These are phyloP conservation scores for Boletus huronensis DNA, from an alignment of 768 basidiomycete genomes.

Conservation along the genomic window DNA sequence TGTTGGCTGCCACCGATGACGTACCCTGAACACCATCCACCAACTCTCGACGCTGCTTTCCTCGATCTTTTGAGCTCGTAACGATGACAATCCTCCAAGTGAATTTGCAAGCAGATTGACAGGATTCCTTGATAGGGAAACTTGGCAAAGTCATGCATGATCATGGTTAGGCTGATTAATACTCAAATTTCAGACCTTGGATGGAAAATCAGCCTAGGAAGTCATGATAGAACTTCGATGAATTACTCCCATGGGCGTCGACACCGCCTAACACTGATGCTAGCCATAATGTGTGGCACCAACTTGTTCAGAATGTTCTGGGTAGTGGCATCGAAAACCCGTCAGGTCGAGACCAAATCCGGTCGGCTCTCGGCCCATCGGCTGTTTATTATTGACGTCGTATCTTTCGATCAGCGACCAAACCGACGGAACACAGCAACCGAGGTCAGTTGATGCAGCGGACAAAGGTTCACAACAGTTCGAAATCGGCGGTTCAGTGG, in stretches of 20 bases:
- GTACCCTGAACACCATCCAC: background rate
- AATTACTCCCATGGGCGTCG: background rate
- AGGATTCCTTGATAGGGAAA: background rate
- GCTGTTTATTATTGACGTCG: background rate
- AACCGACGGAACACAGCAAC: slow-evolving; percentile 19
- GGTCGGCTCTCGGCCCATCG: slow-evolving; percentile 9
- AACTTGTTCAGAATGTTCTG: background rate
- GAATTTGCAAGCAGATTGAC: background rate
- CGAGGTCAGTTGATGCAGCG: slow-evolving; percentile 1
- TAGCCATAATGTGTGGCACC: background rate
- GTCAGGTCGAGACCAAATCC: slow-evolving; percentile 5
- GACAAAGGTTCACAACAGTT: background rate
- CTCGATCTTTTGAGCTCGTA: too few relatives aligned
- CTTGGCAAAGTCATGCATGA: background rate
- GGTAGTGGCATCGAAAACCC: background rate
- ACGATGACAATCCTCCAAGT: background rate
- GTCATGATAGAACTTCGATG: background rate
- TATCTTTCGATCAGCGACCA: slow-evolving; percentile 9
- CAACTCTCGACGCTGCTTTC: background rate
- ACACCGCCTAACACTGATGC: background rate
- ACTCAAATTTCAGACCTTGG: background rate
- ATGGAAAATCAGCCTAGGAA: slow-evolving; percentile 9
- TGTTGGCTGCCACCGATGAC: background rate
- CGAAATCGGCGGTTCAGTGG: slow-evolving; percentile 1
- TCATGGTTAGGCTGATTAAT: background rate